phyloP scores from a whole-genome alignment of 2,329 filamentous ascomycete genomes.

The Ceratocystis variospora region DNA sequence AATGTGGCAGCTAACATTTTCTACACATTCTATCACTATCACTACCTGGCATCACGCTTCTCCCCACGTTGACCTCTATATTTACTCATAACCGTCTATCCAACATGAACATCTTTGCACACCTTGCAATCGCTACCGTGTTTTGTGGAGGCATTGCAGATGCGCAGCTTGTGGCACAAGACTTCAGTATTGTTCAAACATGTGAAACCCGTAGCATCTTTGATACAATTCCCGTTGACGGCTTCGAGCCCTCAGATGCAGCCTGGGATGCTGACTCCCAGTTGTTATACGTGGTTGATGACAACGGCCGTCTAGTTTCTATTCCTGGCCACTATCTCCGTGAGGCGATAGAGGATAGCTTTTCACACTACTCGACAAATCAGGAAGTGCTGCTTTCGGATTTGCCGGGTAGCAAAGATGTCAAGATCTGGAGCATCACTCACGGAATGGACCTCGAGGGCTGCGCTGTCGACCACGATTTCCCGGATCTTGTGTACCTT shows the following conservation, averaged over 20 bases:
- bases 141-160: background rate
- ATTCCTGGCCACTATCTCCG: constrained; percentile 12
- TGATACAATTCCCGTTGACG: constrained; percentile 7
- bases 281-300: constrained; percentile 16
- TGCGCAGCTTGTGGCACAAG: constrained; percentile 13
- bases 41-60: too few relatives aligned
- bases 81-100: background rate
- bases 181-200: background rate
- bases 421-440: constrained; percentile 16
- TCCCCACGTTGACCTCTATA: background rate
- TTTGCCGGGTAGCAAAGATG: background rate
- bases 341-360: background rate
- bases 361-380: background rate
- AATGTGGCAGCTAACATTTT: too few relatives aligned
- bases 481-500: constrained; percentile 17
- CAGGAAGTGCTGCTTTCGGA: background rate
- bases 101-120: constrained; percentile 2
- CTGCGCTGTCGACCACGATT: constrained; percentile 16
- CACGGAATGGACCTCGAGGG: constrained; percentile 13
- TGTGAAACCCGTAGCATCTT: constrained; percentile 14
- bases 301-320: constrained; percentile 16
- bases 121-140: background rate
- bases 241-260: constrained; percentile 18
- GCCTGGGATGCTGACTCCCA: constrained; percentile 14
- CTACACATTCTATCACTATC: too few relatives aligned